Evolutionary conservation across 140 eudicot species (phyloP), one percentile per base, ranked within the genome.

Genomic region (Cichorium intybus): DNA sequence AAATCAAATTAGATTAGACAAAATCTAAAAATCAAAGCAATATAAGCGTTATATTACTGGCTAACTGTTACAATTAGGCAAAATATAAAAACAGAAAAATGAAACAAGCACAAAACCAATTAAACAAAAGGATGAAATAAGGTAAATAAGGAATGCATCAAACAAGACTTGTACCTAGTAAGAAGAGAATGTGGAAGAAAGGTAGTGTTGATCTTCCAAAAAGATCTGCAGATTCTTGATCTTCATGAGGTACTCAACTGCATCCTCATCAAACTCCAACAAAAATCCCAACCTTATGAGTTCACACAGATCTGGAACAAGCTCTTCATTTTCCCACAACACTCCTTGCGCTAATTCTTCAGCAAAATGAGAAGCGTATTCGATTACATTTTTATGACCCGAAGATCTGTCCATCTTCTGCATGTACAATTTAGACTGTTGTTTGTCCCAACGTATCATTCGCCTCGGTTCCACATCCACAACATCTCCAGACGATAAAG

Each of bases 271-370:
- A 16, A 82, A 82, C 27, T 78, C 73, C 75, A 82, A 53, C 28
- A 82, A 68, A 28, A 73, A 82, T 4, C 84, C 87, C 51, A 77
- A 28, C 60, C 68, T 77, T 18, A 78, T 59, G 18, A 82, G 70
- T 28, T 82, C 83, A 41, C 66, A 64, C 33, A 82, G 76, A 48
- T 62, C 51, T 15, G 14, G 56, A 16, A 74, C 65, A 21, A 58
- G 64, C 31, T 74, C 81, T 41, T 82, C 87, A 18, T 69, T 55
- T 33, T 78, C 87, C 81, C 84, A 77, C n/a, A n/a, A n/a, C n/a
- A n/a, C n/a, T n/a, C 87, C 87, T 34, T 78, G 59, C 9, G 87
- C 60, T 31, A 82, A 33, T 0, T 67, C 84, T 66, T 74, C 54
- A 70, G 78, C 50, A 39, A 74, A 74, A n/a, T n/a, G n/a, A n/a